phyloP scores from a whole-genome alignment of 2,329 filamentous ascomycete species.

The Cladophialophora psammophila region DNA sequence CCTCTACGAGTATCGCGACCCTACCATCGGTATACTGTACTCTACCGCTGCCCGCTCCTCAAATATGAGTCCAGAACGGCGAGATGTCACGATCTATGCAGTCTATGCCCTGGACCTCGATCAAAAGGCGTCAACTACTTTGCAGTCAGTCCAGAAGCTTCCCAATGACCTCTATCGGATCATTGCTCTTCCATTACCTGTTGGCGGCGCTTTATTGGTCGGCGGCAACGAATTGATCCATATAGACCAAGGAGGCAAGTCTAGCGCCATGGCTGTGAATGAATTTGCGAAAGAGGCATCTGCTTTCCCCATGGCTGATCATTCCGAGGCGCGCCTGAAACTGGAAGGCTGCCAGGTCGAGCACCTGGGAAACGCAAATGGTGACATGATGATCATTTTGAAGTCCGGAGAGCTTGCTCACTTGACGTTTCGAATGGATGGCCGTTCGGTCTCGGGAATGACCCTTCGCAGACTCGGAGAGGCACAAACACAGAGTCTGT shows the following conservation, averaged over 20 bases:
- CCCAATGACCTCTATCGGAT: conserved; percentile 88
- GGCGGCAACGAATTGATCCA: conserved; percentile 93
- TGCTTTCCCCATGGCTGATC: conserved; percentile 83
- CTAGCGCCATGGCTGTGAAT: conserved; percentile 91
- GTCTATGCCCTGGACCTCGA: conserved; percentile 95
- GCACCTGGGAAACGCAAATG: conserved; percentile 75
- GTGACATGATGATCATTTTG: conserved; percentile 84
- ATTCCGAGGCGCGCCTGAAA: conserved; percentile 78
- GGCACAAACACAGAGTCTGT: conserved; percentile 68
- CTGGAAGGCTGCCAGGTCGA: conserved; percentile 84
- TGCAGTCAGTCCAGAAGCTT: conserved; percentile 82
- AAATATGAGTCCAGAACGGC: conserved; percentile 75
- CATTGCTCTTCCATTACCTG: conserved; percentile 80
- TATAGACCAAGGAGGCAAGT: conserved; percentile 92
- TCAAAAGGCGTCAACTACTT: conserved; percentile 89
- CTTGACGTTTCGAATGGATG: conserved; percentile 84
- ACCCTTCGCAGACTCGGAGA: conserved; percentile 70
- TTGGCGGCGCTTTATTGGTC: conserved; percentile 86
- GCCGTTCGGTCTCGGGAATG: conserved; percentile 87
- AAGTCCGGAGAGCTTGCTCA: conserved; percentile 77
- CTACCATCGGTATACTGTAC: conserved; percentile 93
- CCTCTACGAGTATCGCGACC: conserved; percentile 94
- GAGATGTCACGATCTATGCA: conserved; percentile 86
- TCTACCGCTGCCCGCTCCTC: conserved; percentile 76
- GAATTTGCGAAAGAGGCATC: conserved; percentile 84